Conservation (phyloP, 345 rosid genomes). For the Boechera divaricarpa region DNA sequence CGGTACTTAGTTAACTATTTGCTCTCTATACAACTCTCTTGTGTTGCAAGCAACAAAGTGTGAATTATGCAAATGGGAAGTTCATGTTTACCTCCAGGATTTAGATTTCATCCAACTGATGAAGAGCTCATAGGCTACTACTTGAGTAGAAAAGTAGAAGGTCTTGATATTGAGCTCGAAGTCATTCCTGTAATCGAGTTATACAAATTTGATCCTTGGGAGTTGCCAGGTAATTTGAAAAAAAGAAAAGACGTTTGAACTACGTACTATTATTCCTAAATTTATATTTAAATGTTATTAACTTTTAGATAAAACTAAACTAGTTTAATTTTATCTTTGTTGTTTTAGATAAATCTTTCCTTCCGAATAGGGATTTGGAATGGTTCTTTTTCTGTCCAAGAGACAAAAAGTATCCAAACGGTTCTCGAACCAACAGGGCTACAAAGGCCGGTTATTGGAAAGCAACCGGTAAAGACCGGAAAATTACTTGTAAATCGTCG, state of each 20-base stretch:
- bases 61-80: constrained; percentile 60
- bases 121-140: constrained; percentile 87
- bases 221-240: constrained; percentile 65
- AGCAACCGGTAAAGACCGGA: constrained; percentile 46
- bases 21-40: constrained; percentile 5
- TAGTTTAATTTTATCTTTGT: not conserved
- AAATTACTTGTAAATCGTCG: constrained; percentile 48
- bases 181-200: constrained; percentile 82
- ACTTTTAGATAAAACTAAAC: not conserved
- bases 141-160: constrained; percentile 70
- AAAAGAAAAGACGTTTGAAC: not conserved
- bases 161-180: constrained; percentile 81
- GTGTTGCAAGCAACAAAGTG: constrained; percentile 28
- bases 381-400: constrained; percentile 53
- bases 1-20: constrained; percentile 3
- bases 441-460: constrained; percentile 48
- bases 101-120: constrained; percentile 91
- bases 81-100: constrained; percentile 84
- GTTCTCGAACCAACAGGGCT: constrained; percentile 42
- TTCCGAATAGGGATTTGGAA: constrained; percentile 78
- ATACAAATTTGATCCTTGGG: constrained; percentile 97
- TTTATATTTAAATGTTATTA: not conserved
- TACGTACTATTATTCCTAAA: not conserved
- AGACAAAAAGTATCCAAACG: constrained; percentile 45
- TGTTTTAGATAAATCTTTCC: constrained; percentile 73